phyloP scores from a whole-genome alignment of 257 asterid species.

The Jaltomata sinuosa region DNA sequence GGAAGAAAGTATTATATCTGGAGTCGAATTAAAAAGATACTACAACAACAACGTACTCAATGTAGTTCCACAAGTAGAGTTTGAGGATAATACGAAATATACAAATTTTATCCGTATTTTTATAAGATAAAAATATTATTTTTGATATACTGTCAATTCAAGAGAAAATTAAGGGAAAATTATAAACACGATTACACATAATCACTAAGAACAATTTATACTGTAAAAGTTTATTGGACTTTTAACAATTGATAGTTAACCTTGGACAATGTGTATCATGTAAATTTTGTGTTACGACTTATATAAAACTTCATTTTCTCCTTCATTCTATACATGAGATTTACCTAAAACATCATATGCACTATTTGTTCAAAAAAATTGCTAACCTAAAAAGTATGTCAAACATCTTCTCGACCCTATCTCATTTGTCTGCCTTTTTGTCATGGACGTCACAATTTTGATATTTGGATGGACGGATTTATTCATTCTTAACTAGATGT shows the following conservation, averaged over 20 bases:
- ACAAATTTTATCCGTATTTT: too few species aligned
- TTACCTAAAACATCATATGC: too few species aligned
- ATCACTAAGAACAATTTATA: background rate
- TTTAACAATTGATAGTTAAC: background rate
- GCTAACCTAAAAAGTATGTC: background rate
- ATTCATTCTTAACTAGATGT: background rate
- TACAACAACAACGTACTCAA: too few species aligned
- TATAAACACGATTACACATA: background rate
- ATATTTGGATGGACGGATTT: too few species aligned
- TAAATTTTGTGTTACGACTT: too few species aligned
- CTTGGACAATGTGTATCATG: background rate
- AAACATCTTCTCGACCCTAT: background rate
- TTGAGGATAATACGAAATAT: too few species aligned
- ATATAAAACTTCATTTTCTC: too few species aligned
- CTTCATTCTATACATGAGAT: too few species aligned
- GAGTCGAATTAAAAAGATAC: background rate
- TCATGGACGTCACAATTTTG: too few species aligned
- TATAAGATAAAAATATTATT: too few species aligned
- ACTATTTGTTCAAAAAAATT: background rate
- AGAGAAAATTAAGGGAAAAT: background rate
- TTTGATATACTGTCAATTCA: background rate
- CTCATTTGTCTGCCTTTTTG: background rate
- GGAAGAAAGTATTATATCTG: background rate
- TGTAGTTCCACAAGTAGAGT: too few species aligned
- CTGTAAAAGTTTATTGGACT: background rate